Conservation (phyloP, 2,329 filamentous ascomycete genomes). For the Huntiella bhutanensis region DNA sequence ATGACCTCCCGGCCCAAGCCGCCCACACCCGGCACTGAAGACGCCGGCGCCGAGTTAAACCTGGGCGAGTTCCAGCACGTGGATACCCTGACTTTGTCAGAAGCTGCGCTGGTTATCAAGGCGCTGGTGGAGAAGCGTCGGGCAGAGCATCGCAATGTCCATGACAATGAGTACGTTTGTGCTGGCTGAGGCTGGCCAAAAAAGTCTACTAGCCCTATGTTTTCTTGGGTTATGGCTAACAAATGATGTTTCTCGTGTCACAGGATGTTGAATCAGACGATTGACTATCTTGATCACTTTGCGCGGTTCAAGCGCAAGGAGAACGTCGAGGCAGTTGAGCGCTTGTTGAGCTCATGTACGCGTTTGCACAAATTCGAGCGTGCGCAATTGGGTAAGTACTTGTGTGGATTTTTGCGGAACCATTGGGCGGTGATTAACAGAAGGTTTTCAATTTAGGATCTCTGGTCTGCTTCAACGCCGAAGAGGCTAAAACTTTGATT, state of each 20-base stretch:
- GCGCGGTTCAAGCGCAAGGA: slow-evolving; percentile 90
- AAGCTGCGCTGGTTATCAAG: slow-evolving; percentile 81
- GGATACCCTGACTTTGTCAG: slow-evolving; percentile 78
- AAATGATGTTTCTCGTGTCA: background rate
- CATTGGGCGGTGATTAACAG: slow-evolving; percentile 1
- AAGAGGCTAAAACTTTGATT: slow-evolving; percentile 92
- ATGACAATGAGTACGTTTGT: slow-evolving; percentile 59
- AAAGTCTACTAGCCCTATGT: background rate
- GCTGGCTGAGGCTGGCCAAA: background rate
- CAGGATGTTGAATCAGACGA: slow-evolving; percentile 67
- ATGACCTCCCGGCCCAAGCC: slow-evolving; percentile 48
- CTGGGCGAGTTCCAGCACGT: slow-evolving; percentile 89
- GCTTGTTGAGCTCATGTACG: slow-evolving; percentile 59
- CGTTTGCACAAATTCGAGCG: slow-evolving; percentile 83
- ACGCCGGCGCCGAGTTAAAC: slow-evolving; percentile 61
- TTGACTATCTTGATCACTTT: slow-evolving; percentile 87
- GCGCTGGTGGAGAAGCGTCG: slow-evolving; percentile 67
- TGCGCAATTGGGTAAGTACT: slow-evolving; percentile 58
- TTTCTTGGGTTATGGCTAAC: background rate
- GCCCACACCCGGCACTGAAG: slow-evolving; percentile 59
- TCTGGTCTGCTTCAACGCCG: slow-evolving; percentile 75
- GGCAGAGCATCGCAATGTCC: slow-evolving; percentile 62
- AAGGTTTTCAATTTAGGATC: slow-evolving; percentile 39
- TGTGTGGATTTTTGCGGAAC: no score
- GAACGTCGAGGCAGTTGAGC: slow-evolving; percentile 85